Evolutionary conservation across 1,284 basidiomycete genomes (phyloP), one percentile per base, ranked within the genome.

Genomic region (Austropuccinia psidii): DNA sequence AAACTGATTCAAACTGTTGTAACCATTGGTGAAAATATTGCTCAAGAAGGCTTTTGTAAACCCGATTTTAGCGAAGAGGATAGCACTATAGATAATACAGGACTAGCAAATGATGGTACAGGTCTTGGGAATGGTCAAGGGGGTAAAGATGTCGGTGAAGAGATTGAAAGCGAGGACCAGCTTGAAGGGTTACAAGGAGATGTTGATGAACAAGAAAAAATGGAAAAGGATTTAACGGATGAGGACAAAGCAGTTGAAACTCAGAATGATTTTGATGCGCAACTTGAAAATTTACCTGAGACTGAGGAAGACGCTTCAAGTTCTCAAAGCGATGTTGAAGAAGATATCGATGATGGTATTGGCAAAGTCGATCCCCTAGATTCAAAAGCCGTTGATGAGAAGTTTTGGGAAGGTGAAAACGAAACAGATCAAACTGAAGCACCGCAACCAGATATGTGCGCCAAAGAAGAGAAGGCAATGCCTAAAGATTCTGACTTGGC

Each of bases 161-260:
- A 96, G 78, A 93, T 97, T 73, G 88, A 92, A 78, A 92, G 98
- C 75, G 94, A 98, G 80, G 90, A 90, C 78, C 93, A 96, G 79
- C 90, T 98, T 37, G 96, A 99, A 80, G 96, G 96, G 1, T 83
- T 98, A 24, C 86, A 89, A 79, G 89, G 87, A 43, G 85, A 87
- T 69, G 81, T 82, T 27, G 80, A 83, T 35, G 70, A 65, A 21
- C 78, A 79, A 15, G 76, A 64, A 39, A 54, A 27, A 21, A 55
- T 43, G 62, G 84, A 86, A 27, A 86, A 90, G 68, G 78, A 78
- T 15, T 76, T 87, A 85, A 77, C 81, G 77, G 78, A 76, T 21
- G 57, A 57, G n/a, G 78, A 79, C 66, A 76, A 77, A 55, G 78
- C 77, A 3, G 78, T 78, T 27, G 76, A 78, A 50, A 85, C 85